Base-by-base conservation (phyloP, 441 rosid species). In the Francoa sonchifolia region DNA sequence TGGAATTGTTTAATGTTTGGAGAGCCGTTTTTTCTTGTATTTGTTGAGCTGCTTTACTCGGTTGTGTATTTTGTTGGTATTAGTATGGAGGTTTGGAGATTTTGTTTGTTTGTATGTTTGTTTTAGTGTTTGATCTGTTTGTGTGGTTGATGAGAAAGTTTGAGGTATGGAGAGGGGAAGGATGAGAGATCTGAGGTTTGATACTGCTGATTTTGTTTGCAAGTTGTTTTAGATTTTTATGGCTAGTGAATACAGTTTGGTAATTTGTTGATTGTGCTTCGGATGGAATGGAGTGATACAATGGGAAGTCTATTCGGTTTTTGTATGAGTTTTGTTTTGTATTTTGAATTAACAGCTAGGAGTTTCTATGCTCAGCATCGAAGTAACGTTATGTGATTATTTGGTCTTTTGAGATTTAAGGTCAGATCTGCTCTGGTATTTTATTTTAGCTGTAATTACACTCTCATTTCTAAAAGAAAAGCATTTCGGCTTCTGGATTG, bases 121-220 rank as follows among this genome's bases (percentile, higher is more conserved):
- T 20, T 0, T 22, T 27, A 11, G 12, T 14, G n/a, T n/a, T n/a
- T n/a, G n/a, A 9, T 48, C 26, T 47, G 45, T 34, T 59, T 47
- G 48, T 42, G 59, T 57, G 44, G 45, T 54, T 48, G n/a, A 14
- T 28, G 33, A 21, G 50, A 32, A 50, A 52, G n/a, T 29, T 18
- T 8, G 30, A 12, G 38, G 21, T 29, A 19, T 28, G 46, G 18
- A 23, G 44, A 50, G 65, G 33, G 33, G 12, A 30, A 33, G 37
- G 3, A 13, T 5, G 8, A 4, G 18, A 33, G 6, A 33, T 17
- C 16, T 17, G 19, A 14, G 16, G 37, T 33, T 33, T 17, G 18
- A 13, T 33, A 8, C 19, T 33, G 15, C 16, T 17, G 5, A 4
- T 13, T 33, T 17, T 13, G 15, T 17, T 31, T 10, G 4, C 34